phyloP scores from a whole-genome alignment of 208 protist species.

The Crithidia mellificae region DNA sequence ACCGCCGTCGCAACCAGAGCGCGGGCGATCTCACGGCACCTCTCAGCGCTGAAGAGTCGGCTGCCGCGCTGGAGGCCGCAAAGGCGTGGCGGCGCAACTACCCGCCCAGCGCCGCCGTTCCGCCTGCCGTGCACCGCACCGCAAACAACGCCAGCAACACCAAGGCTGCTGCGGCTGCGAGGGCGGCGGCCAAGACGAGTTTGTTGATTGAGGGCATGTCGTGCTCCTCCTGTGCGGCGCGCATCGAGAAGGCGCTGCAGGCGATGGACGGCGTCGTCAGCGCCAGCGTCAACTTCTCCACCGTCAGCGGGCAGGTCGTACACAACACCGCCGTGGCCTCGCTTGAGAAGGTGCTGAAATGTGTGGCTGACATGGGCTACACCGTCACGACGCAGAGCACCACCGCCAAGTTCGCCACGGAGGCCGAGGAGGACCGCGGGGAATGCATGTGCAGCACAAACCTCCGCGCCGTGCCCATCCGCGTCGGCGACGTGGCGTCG shows the following conservation, averaged over 20 bases:
- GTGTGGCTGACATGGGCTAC: slow-evolving; percentile 39
- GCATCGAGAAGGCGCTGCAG: slow-evolving; percentile 70
- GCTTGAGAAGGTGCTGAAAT: slow-evolving; percentile 29
- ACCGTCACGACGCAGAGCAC: slow-evolving; percentile 33
- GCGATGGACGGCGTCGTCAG: slow-evolving; percentile 46
- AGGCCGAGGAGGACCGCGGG: slow-evolving; percentile 20
- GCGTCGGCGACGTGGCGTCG: slow-evolving; percentile 16
- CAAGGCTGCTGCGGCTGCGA: neutral
- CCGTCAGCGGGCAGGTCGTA: slow-evolving; percentile 45
- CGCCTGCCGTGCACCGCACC: neutral
- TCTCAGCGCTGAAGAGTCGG: neutral
- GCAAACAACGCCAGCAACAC: neutral
- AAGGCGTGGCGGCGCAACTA: neutral
- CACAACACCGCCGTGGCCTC: slow-evolving; percentile 38
- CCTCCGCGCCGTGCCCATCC: slow-evolving; percentile 21
- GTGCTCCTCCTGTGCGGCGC: slow-evolving; percentile 90
- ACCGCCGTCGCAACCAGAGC: too few species aligned
- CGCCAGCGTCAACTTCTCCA: slow-evolving; percentile 81
- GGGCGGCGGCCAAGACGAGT: slow-evolving; percentile 15
- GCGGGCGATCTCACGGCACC: neutral
- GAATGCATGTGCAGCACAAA: slow-evolving; percentile 35
- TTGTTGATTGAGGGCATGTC: slow-evolving; percentile 91
- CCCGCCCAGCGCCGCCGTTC: neutral
- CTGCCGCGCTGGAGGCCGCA: neutral
- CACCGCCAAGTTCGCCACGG: slow-evolving; percentile 14